Evolutionary conservation across 768 basidiomycete species (phyloP), one percentile per base, ranked within the genome.

Genomic region (Mycena leptocephala): DNA sequence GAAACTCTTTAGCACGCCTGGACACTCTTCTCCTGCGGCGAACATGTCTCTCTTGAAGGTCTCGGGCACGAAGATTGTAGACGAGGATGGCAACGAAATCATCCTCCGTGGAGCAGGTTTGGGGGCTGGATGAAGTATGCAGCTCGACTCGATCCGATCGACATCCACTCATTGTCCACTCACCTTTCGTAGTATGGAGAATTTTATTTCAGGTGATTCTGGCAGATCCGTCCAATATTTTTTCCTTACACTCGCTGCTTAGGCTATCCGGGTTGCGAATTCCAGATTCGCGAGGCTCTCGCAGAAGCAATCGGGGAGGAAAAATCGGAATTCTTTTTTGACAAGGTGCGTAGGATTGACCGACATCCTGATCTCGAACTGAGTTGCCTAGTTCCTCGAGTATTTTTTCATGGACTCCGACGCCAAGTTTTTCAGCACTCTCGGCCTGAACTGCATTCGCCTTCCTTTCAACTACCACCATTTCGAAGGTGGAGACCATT

Each of bases 191-290:
- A 94, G 92, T 82, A 93, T 93, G 93, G 93, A 95, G 85, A 95
- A 94, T 84, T 94, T 94, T 80, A 93, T 95, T 73, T 90, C 91
- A 68, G 92, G 91, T 90, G 43, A 30, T 35, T 16, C 32, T 5
- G 6, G 14, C 18, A 24, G 5, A 55, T 30, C 20, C 51, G 33
- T 74, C 26, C 30, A 58, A 70, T 9, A 55, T 18, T 53, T 7
- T 11, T 13, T 58, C 58, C 43, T 58, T 16, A 28, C 3, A 32
- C 16, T 46, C 32, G 22, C 14, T 22, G 22, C 43, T 18, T 81
- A 89, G 94, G 93, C 16, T 96, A 93, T 82, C 94, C 95, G 70
- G 95, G 95, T 5, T 95, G 95, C 80, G 95, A 96, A 82, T 92
- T 88, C 82, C 93, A 96, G 83, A 93, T 96, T 76, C 92, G 95